phyloP scores from a whole-genome alignment of 2,329 filamentous ascomycete genomes.

The Claviceps africana region DNA sequence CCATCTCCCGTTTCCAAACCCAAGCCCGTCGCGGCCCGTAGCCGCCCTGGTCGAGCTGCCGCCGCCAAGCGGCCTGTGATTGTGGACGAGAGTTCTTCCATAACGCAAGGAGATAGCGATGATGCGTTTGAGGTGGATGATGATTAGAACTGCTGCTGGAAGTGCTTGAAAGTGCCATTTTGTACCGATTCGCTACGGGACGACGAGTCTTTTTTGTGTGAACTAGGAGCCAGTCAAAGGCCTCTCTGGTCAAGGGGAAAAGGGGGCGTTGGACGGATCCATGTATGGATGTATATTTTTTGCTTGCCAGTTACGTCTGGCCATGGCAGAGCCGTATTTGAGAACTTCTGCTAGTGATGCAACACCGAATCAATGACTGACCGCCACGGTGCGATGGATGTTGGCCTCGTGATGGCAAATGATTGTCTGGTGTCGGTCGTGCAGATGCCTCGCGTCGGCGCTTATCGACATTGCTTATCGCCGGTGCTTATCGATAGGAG shows the following conservation, averaged over 20 bases:
- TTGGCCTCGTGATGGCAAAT: no score
- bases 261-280: neutral
- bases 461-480: no score
- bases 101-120: slow-evolving; percentile 24
- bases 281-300: neutral
- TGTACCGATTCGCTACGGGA: neutral
- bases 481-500: no score
- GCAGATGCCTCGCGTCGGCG: no score
- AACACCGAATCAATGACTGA: no score
- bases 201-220: neutral
- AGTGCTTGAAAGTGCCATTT: neutral
- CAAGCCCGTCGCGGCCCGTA: slow-evolving; percentile 23
- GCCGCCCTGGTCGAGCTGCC: slow-evolving; percentile 33
- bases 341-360: neutral
- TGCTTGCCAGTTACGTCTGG: neutral
- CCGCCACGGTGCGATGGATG: no score
- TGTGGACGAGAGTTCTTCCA: slow-evolving; percentile 24
- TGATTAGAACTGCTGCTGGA: neutral
- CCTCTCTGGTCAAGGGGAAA: no score
- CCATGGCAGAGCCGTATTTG: neutral
- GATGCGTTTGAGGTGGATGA: slow-evolving; percentile 35
- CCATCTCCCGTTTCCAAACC: slow-evolving; percentile 24
- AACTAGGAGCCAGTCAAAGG: neutral
- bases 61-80: slow-evolving; percentile 22
- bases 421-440: no score